phyloP scores from a whole-genome alignment of 2,329 filamentous ascomycete genomes.

The Xylariaceae sp. region DNA sequence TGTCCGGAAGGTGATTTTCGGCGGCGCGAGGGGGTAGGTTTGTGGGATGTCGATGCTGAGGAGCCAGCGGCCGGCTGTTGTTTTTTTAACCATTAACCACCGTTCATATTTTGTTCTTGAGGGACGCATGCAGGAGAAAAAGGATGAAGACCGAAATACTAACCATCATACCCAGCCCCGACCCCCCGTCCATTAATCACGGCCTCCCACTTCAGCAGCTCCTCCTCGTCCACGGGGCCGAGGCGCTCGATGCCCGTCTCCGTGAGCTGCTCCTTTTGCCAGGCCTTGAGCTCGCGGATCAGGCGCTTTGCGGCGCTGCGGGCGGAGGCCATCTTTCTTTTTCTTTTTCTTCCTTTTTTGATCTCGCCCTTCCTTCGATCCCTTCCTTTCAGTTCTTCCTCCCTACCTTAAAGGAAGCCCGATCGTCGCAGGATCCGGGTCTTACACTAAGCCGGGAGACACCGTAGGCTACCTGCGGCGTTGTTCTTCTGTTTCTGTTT shows the following conservation, averaged over 20 bases:
- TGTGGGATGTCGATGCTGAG: conserved; percentile 70
- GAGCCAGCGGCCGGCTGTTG: conserved; percentile 69
- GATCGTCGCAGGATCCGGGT: too few species aligned
- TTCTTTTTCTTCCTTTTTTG: background rate
- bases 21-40: conserved; percentile 73
- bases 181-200: conserved; percentile 55
- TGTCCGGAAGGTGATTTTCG: conserved; percentile 75
- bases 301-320: conserved; percentile 52
- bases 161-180: conserved; percentile 53
- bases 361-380: background rate
- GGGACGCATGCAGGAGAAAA: background rate
- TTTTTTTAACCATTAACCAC: background rate
- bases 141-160: background rate
- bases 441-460: too few species aligned
- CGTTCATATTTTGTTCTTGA: background rate
- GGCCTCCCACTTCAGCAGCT: conserved; percentile 54
- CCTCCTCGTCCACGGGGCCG: conserved; percentile 48
- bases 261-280: conserved; percentile 43
- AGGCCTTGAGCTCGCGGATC: conserved; percentile 52
- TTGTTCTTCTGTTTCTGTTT: background rate
- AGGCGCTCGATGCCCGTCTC: conserved; percentile 56
- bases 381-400: background rate
- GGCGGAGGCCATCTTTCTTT: conserved; percentile 25
- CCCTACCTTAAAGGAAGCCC: too few species aligned
- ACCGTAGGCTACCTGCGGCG: too few species aligned